phyloP scores from a whole-genome alignment of 129 eudicot species.

The Erigeron canadensis region DNA sequence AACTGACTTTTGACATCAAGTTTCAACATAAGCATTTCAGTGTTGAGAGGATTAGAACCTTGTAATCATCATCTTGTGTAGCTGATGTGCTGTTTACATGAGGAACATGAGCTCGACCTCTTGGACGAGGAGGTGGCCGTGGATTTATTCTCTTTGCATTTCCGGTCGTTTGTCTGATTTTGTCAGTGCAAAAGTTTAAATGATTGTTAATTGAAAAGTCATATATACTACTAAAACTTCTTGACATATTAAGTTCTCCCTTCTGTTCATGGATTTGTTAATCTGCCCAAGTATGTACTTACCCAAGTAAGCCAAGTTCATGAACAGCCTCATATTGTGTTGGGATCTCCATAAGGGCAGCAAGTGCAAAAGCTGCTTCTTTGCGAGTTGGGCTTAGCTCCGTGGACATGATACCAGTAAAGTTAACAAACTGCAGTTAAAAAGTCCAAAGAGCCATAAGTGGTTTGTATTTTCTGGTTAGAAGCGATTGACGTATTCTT shows the following conservation, averaged over 20 bases:
- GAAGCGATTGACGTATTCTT: background rate
- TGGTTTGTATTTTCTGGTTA: slow-evolving; percentile 1
- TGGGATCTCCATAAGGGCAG: slow-evolving; percentile 88
- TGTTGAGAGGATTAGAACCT: slow-evolving; percentile 38
- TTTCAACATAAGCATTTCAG: background rate
- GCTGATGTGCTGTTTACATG: slow-evolving; percentile 33
- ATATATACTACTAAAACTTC: slow-evolving; percentile 1
- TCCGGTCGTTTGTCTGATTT: slow-evolving; percentile 46
- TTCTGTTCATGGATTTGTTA: slow-evolving; percentile 2
- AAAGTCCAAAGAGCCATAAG: background rate
- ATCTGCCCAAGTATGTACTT: slow-evolving; percentile 29
- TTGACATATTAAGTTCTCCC: background rate
- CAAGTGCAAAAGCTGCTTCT: slow-evolving; percentile 85
- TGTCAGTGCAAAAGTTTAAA: slow-evolving; percentile 18
- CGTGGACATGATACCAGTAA: slow-evolving; percentile 61
- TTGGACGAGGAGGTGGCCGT: slow-evolving; percentile 63
- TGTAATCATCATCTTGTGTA: slow-evolving; percentile 42
- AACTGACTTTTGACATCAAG: slow-evolving; percentile 11
- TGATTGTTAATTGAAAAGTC: background rate
- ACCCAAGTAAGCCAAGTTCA: slow-evolving; percentile 73
- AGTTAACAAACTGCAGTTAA: slow-evolving; percentile 64
- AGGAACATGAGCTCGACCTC: slow-evolving; percentile 35
- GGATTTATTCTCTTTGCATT: slow-evolving; percentile 56
- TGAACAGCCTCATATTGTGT: slow-evolving; percentile 57
- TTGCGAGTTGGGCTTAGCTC: slow-evolving; percentile 43